Conservation (phyloP, 208 protist species). For the Acanthamoeba triangularis region DNA sequence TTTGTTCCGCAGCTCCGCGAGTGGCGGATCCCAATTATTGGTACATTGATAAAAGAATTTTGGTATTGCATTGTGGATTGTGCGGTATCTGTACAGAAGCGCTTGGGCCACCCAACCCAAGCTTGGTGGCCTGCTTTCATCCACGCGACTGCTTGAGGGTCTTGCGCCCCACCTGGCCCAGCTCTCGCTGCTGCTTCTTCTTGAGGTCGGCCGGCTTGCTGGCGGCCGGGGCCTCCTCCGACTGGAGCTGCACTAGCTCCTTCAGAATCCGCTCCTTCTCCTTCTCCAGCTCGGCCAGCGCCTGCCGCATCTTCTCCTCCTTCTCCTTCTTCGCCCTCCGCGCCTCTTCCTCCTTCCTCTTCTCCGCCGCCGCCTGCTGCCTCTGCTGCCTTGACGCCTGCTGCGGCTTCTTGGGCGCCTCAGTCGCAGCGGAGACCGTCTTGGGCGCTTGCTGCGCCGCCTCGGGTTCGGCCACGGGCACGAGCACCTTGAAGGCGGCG, state of each 20-base stretch:
- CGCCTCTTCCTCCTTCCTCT: neutral
- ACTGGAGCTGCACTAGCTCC: constrained; percentile 34
- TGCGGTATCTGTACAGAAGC: no score
- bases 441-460: neutral
- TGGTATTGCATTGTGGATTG: no score
- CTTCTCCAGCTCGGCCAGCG: neutral
- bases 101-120: no score
- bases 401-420: neutral
- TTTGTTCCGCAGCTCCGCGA: neutral
- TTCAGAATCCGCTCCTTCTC: neutral
- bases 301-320: neutral
- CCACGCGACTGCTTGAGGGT: constrained; percentile 1
- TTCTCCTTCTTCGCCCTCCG: neutral
- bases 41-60: no score
- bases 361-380: neutral
- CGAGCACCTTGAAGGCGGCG: neutral
- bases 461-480: neutral
- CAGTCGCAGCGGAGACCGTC: no score
- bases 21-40: no score
- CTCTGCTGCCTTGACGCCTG: neutral
- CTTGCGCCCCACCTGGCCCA: neutral
- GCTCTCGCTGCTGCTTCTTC: neutral
- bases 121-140: neutral
- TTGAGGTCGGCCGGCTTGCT: neutral
- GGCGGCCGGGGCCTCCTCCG: neutral